Percentiles rank a stretch among this genome's conserved stretches.
These are phyloP conservation scores for Thoreauomyces humboldtii DNA, from an alignment of 192 early-diverging fungal genomes.

Conservation along the genomic window DNA sequence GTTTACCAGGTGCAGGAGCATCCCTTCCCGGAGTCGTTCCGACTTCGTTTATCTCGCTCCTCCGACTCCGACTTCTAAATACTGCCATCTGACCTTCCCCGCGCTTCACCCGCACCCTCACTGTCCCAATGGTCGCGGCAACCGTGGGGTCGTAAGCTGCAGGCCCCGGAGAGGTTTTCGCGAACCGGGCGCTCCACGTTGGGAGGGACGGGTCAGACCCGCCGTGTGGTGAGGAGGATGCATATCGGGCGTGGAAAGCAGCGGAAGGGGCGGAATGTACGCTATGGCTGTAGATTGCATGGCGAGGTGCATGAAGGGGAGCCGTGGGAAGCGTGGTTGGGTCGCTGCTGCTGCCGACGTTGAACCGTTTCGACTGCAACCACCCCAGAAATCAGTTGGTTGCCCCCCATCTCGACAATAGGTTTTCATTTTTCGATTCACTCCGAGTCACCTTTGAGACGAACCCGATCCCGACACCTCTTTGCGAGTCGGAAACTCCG, in stretches of 20 bases:
- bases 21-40: constrained; percentile 34
- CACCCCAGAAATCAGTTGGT: background rate
- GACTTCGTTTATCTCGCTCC: constrained; percentile 35
- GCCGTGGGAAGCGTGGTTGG: background rate
- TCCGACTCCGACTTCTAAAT: constrained; percentile 17
- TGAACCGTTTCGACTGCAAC: background rate
- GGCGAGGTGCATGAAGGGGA: background rate
- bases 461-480: constrained; percentile 53
- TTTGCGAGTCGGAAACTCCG: constrained; percentile 36
- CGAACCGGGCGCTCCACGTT: constrained; percentile 15
- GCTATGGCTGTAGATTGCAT: constrained; percentile 31
- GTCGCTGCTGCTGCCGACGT: background rate
- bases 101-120: background rate
- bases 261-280: constrained; percentile 35
- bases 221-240: background rate
- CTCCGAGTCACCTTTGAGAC: constrained; percentile 54
- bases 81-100: background rate
- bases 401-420: background rate
- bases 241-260: constrained; percentile 34
- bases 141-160: constrained; percentile 13
- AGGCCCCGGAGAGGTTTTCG: constrained; percentile 13
- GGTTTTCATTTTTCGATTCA: too few species aligned
- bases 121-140: background rate
- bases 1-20: constrained; percentile 42
- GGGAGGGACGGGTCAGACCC: background rate